These are phyloP conservation scores for Ballota nigra DNA, from an alignment of 257 asterid species.

Conservation along the genomic window DNA sequence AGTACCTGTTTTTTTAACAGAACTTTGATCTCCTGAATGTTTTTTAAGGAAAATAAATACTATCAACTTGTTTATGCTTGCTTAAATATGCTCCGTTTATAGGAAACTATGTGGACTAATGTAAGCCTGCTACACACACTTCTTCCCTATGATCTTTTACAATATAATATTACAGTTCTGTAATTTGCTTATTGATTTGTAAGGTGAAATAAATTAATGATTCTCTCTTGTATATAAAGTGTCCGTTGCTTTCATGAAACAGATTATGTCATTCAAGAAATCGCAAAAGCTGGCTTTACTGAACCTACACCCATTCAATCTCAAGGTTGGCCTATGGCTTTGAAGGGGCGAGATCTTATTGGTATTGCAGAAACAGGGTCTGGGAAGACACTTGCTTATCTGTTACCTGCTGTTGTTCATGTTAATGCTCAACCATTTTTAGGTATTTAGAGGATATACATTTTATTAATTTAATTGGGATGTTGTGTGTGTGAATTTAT, in stretches of 20 bases:
- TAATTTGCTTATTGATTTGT: not conserved
- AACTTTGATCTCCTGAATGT: not conserved
- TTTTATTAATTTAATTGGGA: not conserved
- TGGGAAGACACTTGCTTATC: slow-evolving; percentile 94
- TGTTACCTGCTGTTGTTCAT: slow-evolving; percentile 90
- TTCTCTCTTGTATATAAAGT: not conserved
- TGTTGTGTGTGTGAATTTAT: not conserved
- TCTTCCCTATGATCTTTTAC: not conserved
- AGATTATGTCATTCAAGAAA: slow-evolving; percentile 94
- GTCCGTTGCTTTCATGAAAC: slow-evolving; percentile 21
- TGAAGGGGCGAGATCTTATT: slow-evolving; percentile 95
- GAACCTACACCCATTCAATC: slow-evolving; percentile 98
- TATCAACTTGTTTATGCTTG: not conserved
- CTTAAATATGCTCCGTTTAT: not conserved
- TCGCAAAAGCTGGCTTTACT: slow-evolving; percentile 88
- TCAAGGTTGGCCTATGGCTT: slow-evolving; percentile 99
- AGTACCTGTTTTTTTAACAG: not conserved
- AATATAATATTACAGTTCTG: not conserved
- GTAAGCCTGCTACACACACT: not conserved
- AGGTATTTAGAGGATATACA: slow-evolving; percentile 55
- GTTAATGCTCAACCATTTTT: slow-evolving; percentile 96
- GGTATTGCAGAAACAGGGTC: slow-evolving; percentile 99
- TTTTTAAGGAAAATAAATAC: not conserved
- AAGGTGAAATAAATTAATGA: not conserved
- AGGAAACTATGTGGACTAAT: not conserved